These are phyloP conservation scores for Triticum monococcum DNA, from an alignment of 176 grass and related monocot genomes.

Conservation along the genomic window DNA sequence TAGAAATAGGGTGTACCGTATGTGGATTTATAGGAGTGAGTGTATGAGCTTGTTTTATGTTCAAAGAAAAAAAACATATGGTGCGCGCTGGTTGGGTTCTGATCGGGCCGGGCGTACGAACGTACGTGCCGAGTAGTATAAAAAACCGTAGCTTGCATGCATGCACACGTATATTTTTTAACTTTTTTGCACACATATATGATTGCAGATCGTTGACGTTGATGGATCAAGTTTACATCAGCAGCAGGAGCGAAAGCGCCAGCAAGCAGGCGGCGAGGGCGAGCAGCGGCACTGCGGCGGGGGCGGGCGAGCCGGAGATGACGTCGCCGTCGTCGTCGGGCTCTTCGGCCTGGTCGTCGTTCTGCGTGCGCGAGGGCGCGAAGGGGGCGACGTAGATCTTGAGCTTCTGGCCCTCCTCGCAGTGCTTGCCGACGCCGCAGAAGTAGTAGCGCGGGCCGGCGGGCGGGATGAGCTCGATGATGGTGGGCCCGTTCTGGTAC, in stretches of 20 bases:
- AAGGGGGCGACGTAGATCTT: conserved; percentile 53
- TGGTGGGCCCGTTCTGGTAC: conserved; percentile 53
- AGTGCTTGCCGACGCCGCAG: conserved; percentile 79
- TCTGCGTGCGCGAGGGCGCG: background rate
- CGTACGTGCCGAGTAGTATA: too few relatives aligned
- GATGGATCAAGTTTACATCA: background rate
- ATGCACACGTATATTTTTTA: too few relatives aligned
- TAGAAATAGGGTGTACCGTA: too few relatives aligned
- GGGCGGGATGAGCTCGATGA: conserved; percentile 63
- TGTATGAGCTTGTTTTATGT: too few relatives aligned
- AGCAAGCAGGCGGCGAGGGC: conserved; percentile 8
- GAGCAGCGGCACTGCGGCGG: background rate
- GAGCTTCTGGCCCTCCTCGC: conserved; percentile 77
- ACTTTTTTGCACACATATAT: too few relatives aligned
- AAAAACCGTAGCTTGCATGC: too few relatives aligned
- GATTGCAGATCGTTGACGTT: background rate
- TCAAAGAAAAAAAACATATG: too few relatives aligned
- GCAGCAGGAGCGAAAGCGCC: background rate
- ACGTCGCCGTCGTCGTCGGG: too few relatives aligned
- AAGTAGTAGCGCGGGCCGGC: conserved; percentile 65
- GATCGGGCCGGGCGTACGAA: too few relatives aligned
- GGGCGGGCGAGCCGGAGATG: background rate
- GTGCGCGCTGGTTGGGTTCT: too few relatives aligned
- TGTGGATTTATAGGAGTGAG: too few relatives aligned
- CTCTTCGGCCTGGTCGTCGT: background rate